A percentile compares a stretch with the other conserved stretches of the same genome.
Evolutionary conservation across 1,139 yeast genomes (phyloP).

Genomic region (Blastobotrys apis): DNA sequence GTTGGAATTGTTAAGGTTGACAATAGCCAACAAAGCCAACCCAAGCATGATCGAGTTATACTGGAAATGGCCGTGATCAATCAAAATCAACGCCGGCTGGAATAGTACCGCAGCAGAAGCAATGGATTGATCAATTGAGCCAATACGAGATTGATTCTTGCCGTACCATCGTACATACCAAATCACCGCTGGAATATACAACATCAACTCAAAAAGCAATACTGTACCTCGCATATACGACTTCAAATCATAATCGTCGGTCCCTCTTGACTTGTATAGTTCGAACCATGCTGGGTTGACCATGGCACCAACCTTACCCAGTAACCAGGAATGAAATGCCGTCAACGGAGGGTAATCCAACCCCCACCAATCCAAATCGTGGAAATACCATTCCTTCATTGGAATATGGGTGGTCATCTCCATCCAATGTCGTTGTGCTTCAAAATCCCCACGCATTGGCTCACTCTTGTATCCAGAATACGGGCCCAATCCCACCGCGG

Average conservation of each 20-base stretch:
- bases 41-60: constrained; percentile 95
- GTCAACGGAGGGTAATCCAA: constrained; percentile 96
- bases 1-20: constrained; percentile 55
- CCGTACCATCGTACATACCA: constrained; percentile 62
- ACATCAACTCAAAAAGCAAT: constrained; percentile 63
- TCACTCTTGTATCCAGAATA: constrained; percentile 61
- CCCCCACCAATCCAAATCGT: constrained; percentile 92
- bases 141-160: constrained; percentile 29
- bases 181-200: constrained; percentile 78
- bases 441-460: constrained; percentile 93
- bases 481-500: constrained; percentile 86
- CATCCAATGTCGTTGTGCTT: constrained; percentile 98
- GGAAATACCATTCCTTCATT: constrained; percentile 75
- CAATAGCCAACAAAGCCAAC: constrained; percentile 61
- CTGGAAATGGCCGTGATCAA: constrained; percentile 98
- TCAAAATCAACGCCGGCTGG: constrained; percentile 72
- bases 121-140: constrained; percentile 69
- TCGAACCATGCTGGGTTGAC: constrained; percentile 73
- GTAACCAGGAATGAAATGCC: constrained; percentile 81
- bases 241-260: constrained; percentile 62
- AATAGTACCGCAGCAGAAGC: constrained; percentile 69
- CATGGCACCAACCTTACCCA: constrained; percentile 67
- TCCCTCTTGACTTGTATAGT: constrained; percentile 66
- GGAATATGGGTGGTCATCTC: constrained; percentile 82
- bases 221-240: constrained; percentile 82